Conservation (phyloP, 1,139 yeast genomes). For the Blastobotrys petasosporus region DNA sequence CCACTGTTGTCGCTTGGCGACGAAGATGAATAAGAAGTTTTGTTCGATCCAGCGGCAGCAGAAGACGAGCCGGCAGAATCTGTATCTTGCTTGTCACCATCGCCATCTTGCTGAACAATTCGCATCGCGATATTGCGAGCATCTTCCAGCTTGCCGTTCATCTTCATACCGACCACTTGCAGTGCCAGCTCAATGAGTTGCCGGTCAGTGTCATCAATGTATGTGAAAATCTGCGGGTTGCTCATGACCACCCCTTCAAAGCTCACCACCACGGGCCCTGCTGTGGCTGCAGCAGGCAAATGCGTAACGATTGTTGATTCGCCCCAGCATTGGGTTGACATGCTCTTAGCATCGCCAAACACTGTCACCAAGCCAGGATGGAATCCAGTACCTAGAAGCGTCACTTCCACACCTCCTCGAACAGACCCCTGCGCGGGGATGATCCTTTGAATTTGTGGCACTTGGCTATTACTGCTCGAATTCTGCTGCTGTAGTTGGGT, state of each 20-base stretch:
- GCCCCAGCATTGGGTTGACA: constrained; percentile 94
- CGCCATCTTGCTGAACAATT: constrained; percentile 44
- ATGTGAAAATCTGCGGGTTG: constrained; percentile 66
- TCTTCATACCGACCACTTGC: constrained; percentile 89
- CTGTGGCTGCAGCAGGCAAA: constrained; percentile 79
- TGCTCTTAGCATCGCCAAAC: constrained; percentile 77
- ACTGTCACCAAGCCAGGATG: constrained; percentile 74
- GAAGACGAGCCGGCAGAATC: constrained; percentile 3
- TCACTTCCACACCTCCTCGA: constrained; percentile 92
- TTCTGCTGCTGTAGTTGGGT: constrained; percentile 4
- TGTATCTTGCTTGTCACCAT: constrained; percentile 1
- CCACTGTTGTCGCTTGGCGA: constrained; percentile 9
- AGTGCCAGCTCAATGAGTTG: constrained; percentile 87
- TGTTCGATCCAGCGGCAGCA: constrained; percentile 8
- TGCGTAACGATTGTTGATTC: constrained; percentile 89
- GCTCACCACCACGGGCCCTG: constrained; percentile 89
- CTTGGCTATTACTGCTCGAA: background rate
- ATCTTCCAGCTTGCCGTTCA: constrained; percentile 91
- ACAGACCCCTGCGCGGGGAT: constrained; percentile 94
- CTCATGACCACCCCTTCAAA: constrained; percentile 41
- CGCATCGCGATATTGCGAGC: constrained; percentile 85
- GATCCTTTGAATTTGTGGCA: constrained; percentile 56
- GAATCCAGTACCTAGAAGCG: constrained; percentile 80
- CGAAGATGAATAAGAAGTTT: background rate
- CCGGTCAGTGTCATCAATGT: constrained; percentile 86